A percentile compares a stretch with the other conserved stretches of the same genome.
These are phyloP conservation scores for Leccinum ochraceum DNA, from an alignment of 768 basidiomycete genomes.

Conservation along the genomic window DNA sequence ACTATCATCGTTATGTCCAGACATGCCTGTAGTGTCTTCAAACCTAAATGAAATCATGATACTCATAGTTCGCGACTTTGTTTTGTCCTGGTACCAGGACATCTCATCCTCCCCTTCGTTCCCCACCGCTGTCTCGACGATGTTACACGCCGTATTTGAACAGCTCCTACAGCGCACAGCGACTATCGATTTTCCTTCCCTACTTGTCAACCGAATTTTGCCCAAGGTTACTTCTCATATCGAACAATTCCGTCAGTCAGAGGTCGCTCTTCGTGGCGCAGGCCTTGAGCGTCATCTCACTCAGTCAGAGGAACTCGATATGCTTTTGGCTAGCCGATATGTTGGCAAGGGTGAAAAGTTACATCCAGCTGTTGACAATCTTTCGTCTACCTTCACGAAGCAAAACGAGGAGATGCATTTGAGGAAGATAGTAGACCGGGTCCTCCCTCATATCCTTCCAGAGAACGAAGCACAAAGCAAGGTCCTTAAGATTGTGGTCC, in stretches of 20 bases:
- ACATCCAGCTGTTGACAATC: slow-evolving; percentile 85
- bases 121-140: slow-evolving; percentile 76
- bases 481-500: slow-evolving; percentile 67
- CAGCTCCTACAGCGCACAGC: slow-evolving; percentile 56
- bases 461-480: slow-evolving; percentile 71
- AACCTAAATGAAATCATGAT: slow-evolving; percentile 77
- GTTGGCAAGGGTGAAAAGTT: slow-evolving; percentile 63
- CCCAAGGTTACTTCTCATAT: slow-evolving; percentile 90
- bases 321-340: slow-evolving; percentile 83
- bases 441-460: slow-evolving; percentile 74
- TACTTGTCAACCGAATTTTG: slow-evolving; percentile 80
- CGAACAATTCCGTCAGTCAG: slow-evolving; percentile 88
- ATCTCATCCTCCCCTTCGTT: slow-evolving; percentile 89
- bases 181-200: slow-evolving; percentile 67
- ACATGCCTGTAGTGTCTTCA: slow-evolving; percentile 64
- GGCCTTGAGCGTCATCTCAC: slow-evolving; percentile 80
- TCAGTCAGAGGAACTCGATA: slow-evolving; percentile 87
- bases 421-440: slow-evolving; percentile 63
- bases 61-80: slow-evolving; percentile 85
- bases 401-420: slow-evolving; percentile 91
- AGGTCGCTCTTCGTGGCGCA: slow-evolving; percentile 80
- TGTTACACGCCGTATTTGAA: slow-evolving; percentile 67
- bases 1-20: slow-evolving; percentile 65
- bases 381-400: slow-evolving; percentile 85
- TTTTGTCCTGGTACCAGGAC: slow-evolving; percentile 84